phyloP scores from a whole-genome alignment of 73 alveolate genomes.

The Tetrahymena elliotti region DNA sequence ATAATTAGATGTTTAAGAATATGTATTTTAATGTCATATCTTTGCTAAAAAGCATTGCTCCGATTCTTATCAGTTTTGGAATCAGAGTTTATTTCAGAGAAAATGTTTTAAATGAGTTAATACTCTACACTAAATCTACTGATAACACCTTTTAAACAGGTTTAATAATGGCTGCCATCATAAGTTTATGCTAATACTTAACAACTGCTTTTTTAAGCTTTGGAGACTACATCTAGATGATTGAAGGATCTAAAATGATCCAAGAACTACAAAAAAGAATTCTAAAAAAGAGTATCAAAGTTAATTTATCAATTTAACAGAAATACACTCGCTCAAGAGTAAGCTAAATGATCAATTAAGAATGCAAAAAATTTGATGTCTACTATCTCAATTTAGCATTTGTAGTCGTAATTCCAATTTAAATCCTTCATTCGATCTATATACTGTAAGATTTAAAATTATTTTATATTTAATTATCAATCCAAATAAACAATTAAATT shows the following conservation, averaged over 20 bases:
- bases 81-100: not conserved
- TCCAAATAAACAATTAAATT: too few species aligned
- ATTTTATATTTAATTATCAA: too few species aligned
- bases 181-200: not conserved
- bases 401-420: not conserved
- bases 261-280: not conserved
- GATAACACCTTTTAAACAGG: not conserved
- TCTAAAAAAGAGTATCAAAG: not conserved
- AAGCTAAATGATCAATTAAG: not conserved
- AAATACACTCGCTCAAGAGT: not conserved
- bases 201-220: not conserved
- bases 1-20: too few species aligned
- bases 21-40: not conserved
- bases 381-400: not conserved
- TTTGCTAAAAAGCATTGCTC: not conserved
- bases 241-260: not conserved
- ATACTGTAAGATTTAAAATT: not conserved
- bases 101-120: not conserved
- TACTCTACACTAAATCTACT: not conserved
- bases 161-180: not conserved
- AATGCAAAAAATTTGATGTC: not conserved
- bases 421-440: not conserved
- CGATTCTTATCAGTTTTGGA: not conserved
- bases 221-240: not conserved
- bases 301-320: not conserved